phyloP scores from a whole-genome alignment of 306 rosid genomes.

The Gastrolobium villosum region DNA sequence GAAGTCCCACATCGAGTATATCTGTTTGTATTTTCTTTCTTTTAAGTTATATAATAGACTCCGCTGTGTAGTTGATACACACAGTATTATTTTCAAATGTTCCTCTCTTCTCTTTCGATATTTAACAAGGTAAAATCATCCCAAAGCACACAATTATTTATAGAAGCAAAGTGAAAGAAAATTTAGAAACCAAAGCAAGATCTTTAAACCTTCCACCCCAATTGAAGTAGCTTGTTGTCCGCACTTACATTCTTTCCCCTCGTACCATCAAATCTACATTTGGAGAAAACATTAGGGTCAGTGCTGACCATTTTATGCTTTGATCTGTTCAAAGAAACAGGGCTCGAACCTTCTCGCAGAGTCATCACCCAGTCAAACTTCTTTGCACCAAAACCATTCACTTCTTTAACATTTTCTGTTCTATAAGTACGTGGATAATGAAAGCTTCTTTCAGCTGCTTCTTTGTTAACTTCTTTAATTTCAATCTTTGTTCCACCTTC shows the following conservation, averaged over 20 bases:
- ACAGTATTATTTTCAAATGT: too few relatives aligned
- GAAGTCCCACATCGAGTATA: too few relatives aligned
- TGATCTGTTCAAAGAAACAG: slow-evolving; percentile 39
- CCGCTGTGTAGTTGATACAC: too few relatives aligned
- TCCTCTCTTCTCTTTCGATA: too few relatives aligned
- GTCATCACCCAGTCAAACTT: slow-evolving; percentile 76
- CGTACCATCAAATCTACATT: neutral
- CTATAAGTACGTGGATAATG: slow-evolving; percentile 39
- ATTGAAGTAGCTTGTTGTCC: slow-evolving; percentile 44
- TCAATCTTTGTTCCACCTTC: slow-evolving; percentile 71
- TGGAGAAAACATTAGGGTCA: neutral
- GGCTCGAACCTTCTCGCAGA: slow-evolving; percentile 52
- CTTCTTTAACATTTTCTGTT: slow-evolving; percentile 35
- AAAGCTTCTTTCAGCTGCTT: slow-evolving; percentile 37
- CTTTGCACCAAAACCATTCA: slow-evolving; percentile 16
- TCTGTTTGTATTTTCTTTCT: too few relatives aligned
- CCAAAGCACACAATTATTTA: neutral
- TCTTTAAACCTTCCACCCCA: slow-evolving; percentile 55
- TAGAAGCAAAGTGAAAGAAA: neutral
- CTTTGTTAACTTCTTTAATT: slow-evolving; percentile 64
- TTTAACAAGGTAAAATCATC: neutral
- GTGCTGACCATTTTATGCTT: slow-evolving; percentile 2
- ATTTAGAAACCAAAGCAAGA: slow-evolving; percentile 3
- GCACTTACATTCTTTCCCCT: slow-evolving; percentile 36
- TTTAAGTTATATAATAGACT: too few relatives aligned